These are phyloP conservation scores for Podospora conica DNA, from an alignment of 495 filamentous ascomycete genomes.

Conservation along the genomic window DNA sequence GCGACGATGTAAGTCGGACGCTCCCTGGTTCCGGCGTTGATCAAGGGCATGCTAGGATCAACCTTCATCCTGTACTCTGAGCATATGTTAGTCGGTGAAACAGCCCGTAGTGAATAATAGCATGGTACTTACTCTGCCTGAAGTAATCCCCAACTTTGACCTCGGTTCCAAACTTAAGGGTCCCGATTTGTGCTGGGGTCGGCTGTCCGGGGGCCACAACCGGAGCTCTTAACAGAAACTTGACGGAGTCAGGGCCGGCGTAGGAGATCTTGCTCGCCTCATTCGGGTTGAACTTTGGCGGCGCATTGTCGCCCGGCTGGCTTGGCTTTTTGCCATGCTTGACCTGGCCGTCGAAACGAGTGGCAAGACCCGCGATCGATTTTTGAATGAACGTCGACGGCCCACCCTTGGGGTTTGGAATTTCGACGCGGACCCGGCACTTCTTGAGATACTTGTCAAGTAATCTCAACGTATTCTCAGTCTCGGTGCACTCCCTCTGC, in stretches of 20 bases:
- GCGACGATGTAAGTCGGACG: slow-evolving; percentile 61
- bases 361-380: slow-evolving; percentile 43
- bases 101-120: background rate
- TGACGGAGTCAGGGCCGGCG: slow-evolving; percentile 10
- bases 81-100: background rate
- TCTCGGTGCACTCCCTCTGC: slow-evolving; percentile 8
- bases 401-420: slow-evolving; percentile 37
- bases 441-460: slow-evolving; percentile 38
- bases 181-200: slow-evolving; percentile 6
- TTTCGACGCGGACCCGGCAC: slow-evolving; percentile 35
- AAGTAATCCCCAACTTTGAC: slow-evolving; percentile 34
- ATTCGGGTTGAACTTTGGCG: background rate
- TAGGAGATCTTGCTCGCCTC: slow-evolving; percentile 1
- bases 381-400: slow-evolving; percentile 31
- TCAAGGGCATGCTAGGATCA: slow-evolving; percentile 48
- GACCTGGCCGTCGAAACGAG: background rate
- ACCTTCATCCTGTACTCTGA: slow-evolving; percentile 30
- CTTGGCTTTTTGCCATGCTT: slow-evolving; percentile 12
- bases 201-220: background rate
- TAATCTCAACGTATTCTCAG: background rate
- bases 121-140: slow-evolving; percentile 21
- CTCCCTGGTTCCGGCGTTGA: slow-evolving; percentile 59
- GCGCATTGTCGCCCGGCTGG: background rate
- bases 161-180: slow-evolving; percentile 18
- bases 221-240: slow-evolving; percentile 19